Evolutionary conservation across 164 flowering plant species (phyloP), one percentile per base, ranked within the genome.

Genomic region (Nelumbo lutea): DNA sequence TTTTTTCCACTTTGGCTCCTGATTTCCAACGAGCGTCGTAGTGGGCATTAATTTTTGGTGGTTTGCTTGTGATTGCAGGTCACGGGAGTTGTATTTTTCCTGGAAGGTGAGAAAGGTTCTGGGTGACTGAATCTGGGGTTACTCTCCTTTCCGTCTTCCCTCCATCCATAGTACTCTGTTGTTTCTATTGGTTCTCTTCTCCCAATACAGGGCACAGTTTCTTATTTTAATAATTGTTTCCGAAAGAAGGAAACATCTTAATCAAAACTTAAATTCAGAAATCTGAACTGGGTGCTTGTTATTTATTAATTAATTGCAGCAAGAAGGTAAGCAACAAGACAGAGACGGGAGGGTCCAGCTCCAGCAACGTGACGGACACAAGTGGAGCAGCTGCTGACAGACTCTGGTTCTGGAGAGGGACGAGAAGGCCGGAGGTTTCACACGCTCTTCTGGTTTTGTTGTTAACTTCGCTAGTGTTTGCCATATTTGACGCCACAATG

Each of bases 51-150:
- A 52, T 42, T 11, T 5, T 52, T n/a, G 40, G 42, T 40, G 14
- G 4, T 66, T 70, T 65, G 46, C 47, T 70, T 73, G 70, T 5
- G 51, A 48, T 71, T 68, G 77, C 91, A 94, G 98, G 98, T 87
- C 93, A 86, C 72, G 98, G 90, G 79, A 80, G 64, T 73, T 94
- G 98, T 74, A 68, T 90, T 67, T 94, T 88, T 82, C 97, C 98
- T 63, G 98, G 98, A 79, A 94, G 98, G 98, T 94, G 73, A 82
- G 84, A 68, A 66, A 59, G 3, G 13, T 27, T 27, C 27, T 27
- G 27, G 27, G 27, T 27, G 27, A 27, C 27, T 27, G 27, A 27
- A 27, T 27, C 27, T 27, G 27, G 27, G 27, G 27, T 27, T 27
- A 27, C 27, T 27, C 27, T 27, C 27, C 27, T 27, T 27, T 27